Conservation (phyloP, 2,329 filamentous ascomycete genomes). For the Cladosporium halotolerans region DNA sequence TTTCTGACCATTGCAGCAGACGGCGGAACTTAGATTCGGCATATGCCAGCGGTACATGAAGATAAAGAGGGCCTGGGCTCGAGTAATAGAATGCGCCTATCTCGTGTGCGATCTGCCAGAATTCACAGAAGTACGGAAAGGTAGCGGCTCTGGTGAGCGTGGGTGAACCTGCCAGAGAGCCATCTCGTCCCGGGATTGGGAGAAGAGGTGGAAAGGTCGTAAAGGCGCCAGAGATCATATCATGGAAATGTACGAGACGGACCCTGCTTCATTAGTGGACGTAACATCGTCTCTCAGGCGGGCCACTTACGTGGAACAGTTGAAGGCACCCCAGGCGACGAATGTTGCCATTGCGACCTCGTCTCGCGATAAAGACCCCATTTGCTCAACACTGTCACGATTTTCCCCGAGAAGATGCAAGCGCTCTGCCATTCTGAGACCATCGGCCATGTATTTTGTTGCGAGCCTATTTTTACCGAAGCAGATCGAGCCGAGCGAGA, state of each 20-base stretch:
- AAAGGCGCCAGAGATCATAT: background rate
- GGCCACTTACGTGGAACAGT: background rate
- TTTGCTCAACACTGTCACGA: background rate
- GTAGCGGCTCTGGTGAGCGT: background rate
- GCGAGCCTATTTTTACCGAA: background rate
- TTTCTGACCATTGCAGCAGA: background rate
- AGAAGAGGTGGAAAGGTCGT: background rate
- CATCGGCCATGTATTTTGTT: background rate
- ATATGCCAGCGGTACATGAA: background rate
- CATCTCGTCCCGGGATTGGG: background rate
- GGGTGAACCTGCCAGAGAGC: background rate
- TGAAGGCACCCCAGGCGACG: conserved; percentile 1
- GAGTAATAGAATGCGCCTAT: conserved; percentile 4
- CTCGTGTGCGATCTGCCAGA: conserved; percentile 1
- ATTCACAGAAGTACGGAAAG: conserved; percentile 1
- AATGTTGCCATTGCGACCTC: background rate
- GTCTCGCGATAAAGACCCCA: background rate
- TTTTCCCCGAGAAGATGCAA: background rate
- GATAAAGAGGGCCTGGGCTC: background rate
- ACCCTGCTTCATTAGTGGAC: background rate
- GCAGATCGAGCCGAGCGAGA: background rate
- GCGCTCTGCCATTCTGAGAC: background rate
- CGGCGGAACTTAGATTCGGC: background rate
- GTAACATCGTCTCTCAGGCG: background rate
- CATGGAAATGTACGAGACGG: background rate